Percentiles rank a stretch among this genome's conserved stretches.
Evolutionary conservation across 2,329 filamentous ascomycete species (phyloP).

Genomic region (Penicillium decumbens): DNA sequence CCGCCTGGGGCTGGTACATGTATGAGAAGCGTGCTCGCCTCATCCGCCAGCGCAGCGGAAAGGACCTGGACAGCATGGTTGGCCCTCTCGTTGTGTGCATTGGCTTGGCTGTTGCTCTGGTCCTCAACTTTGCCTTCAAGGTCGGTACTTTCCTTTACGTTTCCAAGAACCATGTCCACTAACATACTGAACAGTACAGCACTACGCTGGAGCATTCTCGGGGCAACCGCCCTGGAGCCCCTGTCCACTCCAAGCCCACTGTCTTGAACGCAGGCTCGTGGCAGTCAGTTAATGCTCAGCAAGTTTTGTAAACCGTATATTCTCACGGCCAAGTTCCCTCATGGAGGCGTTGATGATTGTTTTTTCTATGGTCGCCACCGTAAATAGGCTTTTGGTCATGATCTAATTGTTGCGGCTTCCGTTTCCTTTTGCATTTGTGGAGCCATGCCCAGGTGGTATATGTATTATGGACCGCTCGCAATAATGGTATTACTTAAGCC

Average conservation of each 20-base stretch:
- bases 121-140: constrained; percentile 86
- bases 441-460: not conserved
- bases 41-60: constrained; percentile 80
- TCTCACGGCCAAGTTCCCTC: not conserved
- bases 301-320: constrained; percentile 11
- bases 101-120: constrained; percentile 70
- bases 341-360: not conserved
- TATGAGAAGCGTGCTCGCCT: constrained; percentile 69
- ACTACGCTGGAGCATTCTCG: constrained; percentile 24
- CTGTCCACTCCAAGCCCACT: constrained; percentile 13
- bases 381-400: not conserved
- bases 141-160: constrained; percentile 21
- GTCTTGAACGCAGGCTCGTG: constrained; percentile 2
- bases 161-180: constrained; percentile 5
- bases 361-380: not conserved
- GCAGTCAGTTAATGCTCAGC: constrained; percentile 22
- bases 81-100: constrained; percentile 80
- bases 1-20: constrained; percentile 81
- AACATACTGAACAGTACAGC: constrained; percentile 27
- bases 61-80: constrained; percentile 84
- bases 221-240: constrained; percentile 11
- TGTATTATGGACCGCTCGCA: constrained; percentile 1
- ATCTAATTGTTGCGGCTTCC: not conserved
- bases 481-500: not conserved
- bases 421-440: constrained; percentile 3